Base-by-base conservation (phyloP, 2,329 filamentous ascomycete genomes). In the Samsoniella hepiali region DNA sequence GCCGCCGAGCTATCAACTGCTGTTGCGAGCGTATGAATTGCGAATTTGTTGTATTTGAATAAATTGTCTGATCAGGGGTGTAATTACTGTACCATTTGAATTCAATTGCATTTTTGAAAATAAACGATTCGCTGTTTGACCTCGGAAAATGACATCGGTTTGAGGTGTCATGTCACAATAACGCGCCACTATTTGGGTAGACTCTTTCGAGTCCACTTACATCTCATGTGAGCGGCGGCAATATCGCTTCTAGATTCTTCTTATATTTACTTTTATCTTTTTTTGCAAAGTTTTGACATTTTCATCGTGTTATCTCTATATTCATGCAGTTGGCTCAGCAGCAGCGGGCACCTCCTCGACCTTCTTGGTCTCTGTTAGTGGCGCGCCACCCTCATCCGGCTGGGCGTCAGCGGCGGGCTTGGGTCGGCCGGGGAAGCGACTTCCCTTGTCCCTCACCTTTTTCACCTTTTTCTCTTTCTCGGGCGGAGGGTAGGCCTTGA, bases 401-500 rank as follows among this genome's bases (percentile, higher is more conserved):
- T 55, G 31, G 22, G 50, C 45, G 17, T 58, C 61, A 29, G 53
- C 53, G 17, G 60, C 34, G n/a, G 47, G 61, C 62, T 63, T 63
- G 40, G 63, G 63, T 5, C 58, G 56, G 17, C 84, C 84, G 0
- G 87, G 88, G 72, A 88, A 84, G 65, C 84, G 82, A 1, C 85
- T 83, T 1, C 91, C 90, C 77, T 89, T 88, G 70, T 93, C 86
- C 82, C 93, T 95, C 65, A 82, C 81, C 78, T 91, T 91, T 81
- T 90, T 90, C 69, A 84, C 86, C 77, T 92, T 90, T 79, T 91
- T 88, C 68, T 86, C 68, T 79, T 91, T 88, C 68, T 86, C 68
- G 0, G 74, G 74, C 1, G 86, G 86, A 22, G 95, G 95, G 83
- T 98, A 99, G 36, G 93, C 95, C 73, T 89, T 88, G 59, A 84